Base-by-base conservation (phyloP, 169 alveolate species). In the Eimeria praecox region DNA sequence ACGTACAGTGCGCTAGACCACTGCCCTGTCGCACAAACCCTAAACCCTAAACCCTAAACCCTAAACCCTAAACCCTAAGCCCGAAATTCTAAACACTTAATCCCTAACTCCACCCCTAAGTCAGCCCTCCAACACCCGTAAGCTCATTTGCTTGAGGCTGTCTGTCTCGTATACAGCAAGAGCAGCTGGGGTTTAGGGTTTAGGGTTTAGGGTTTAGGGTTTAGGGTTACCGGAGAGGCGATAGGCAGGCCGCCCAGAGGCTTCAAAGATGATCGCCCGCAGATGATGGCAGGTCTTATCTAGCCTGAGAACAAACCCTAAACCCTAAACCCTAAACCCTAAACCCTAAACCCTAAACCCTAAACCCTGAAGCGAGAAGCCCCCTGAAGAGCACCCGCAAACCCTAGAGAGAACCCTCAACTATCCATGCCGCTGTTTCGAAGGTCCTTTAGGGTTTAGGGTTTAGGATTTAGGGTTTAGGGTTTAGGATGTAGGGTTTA, bases 391-490 rank as follows among this genome's bases (percentile, higher is more conserved):
- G 90, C 71, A 49, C 40, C n/a, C 73, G 20, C 12, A 16, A 35
- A 46, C 52, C 18, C n/a, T 33, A 42, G 12, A 77, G 0, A 33
- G 54, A 77, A 62, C 87, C 54, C 10, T 8, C 52, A 18, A 77
- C 35, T 44, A n/a, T 44, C 56, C 40, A 77, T 40, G 59, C 8
- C 46, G 44, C 49, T 69, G 80, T 9, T n/a, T 9, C 42, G 9
- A 82, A 0, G n/a, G 73, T n/a, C n/a, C n/a, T 46, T 18, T 44
- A 27, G 69, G 42, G 14, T 16, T 82, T 6, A 42, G 89, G 89
- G 89, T 78, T 78, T 10, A 56, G 73, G 95, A 98, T 99, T 98
- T 75, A 99, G 98, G 66, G 66, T 56, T 56, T 56, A n/a, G 8
- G n/a, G 73, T 46, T 18, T 44, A 27, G 69, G 42, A 8, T 16